Evolutionary conservation across 352 stramenopile species (phyloP).

Genomic region (Hyaloperonospora brassicae): DNA sequence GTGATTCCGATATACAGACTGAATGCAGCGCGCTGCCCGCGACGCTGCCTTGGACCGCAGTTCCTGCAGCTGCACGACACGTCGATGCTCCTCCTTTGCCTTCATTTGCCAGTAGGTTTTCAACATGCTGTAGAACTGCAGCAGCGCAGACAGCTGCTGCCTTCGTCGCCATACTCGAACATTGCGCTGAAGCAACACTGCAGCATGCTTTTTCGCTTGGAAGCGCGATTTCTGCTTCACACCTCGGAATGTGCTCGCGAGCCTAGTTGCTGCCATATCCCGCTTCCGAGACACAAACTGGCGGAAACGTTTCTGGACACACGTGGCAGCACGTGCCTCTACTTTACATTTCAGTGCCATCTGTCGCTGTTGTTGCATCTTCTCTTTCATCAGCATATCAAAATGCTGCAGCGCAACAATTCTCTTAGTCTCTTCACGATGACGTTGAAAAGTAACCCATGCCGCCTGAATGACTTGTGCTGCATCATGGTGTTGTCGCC

Average conservation of each 20-base stretch:
- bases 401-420: slow-evolving; percentile 29
- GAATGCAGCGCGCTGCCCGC: slow-evolving; percentile 18
- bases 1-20: slow-evolving; percentile 12
- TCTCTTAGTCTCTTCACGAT: slow-evolving; percentile 17
- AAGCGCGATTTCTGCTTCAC: slow-evolving; percentile 19
- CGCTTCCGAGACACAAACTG: slow-evolving; percentile 17
- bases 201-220: slow-evolving; percentile 17
- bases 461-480: slow-evolving; percentile 19
- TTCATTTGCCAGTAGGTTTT: slow-evolving; percentile 31
- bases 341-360: slow-evolving; percentile 21
- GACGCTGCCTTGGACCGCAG: slow-evolving; percentile 19
- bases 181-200: slow-evolving; percentile 32
- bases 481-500: slow-evolving; percentile 14
- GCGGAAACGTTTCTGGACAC: slow-evolving; percentile 27
- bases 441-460: slow-evolving; percentile 15
- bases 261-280: slow-evolving; percentile 22
- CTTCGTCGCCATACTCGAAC: slow-evolving; percentile 32
- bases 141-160: slow-evolving; percentile 26
- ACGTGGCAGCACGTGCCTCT: slow-evolving; percentile 24
- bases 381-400: slow-evolving; percentile 27
- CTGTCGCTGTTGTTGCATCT: slow-evolving; percentile 21
- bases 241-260: slow-evolving; percentile 27
- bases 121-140: slow-evolving; percentile 31
- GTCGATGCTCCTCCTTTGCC: slow-evolving; percentile 18
- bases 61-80: slow-evolving; percentile 8